Evolutionary conservation across 441 rosid genomes (phyloP).

Genomic region (Syzygium malaccense): DNA sequence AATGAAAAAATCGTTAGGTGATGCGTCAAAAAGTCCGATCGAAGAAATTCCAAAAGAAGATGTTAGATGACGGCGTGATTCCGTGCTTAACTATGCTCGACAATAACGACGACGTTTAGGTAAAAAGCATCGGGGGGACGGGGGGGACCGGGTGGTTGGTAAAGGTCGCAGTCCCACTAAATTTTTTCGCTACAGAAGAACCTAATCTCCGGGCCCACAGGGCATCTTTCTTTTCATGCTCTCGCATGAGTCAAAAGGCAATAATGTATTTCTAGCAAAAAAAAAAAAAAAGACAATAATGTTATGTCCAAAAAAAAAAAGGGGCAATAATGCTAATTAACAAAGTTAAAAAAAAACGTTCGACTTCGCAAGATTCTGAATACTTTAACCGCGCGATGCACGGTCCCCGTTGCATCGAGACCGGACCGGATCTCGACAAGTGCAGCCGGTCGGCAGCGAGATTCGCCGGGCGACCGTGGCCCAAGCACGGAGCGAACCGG

Average conservation of each 20-base stretch:
- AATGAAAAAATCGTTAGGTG: not conserved
- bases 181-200: not conserved
- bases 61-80: not conserved
- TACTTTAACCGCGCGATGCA: not conserved
- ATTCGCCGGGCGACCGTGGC: not conserved
- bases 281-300: too few relatives aligned
- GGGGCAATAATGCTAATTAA: not conserved
- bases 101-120: not conserved
- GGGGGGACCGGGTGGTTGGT: not conserved
- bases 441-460: not conserved
- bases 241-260: too few relatives aligned
- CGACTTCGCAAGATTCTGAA: too few relatives aligned
- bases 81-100: not conserved
- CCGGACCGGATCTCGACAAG: not conserved
- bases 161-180: not conserved
- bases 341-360: not conserved
- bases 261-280: too few relatives aligned
- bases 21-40: rapidly evolving
- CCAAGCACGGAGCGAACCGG: rapidly evolving
- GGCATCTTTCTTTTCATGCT: too few relatives aligned
- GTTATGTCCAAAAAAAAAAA: too few relatives aligned
- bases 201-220: not conserved
- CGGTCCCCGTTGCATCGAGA: not conserved
- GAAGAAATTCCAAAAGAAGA: not conserved
- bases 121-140: not conserved